These are phyloP conservation scores for Microbotryum lychnidis-dioicae DNA, from an alignment of 1,284 basidiomycete species.

Conservation along the genomic window DNA sequence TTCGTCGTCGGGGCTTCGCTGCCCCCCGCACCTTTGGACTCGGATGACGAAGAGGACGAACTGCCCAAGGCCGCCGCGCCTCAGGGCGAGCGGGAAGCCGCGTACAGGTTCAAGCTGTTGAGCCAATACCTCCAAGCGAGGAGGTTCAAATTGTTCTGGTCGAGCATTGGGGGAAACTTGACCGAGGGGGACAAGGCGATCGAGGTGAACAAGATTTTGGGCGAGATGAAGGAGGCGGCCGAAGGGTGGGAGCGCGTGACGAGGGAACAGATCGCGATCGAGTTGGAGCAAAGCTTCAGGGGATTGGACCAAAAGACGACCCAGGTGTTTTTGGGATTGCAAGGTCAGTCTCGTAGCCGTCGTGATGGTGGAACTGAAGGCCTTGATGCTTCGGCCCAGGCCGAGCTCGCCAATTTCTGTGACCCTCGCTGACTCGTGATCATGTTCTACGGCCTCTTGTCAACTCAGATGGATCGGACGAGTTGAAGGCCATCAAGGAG, in stretches of 20 bases:
- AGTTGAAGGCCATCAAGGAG: conserved; percentile 4
- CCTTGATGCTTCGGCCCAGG: too few relatives aligned
- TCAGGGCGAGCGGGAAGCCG: conserved; percentile 2
- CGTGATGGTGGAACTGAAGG: too few relatives aligned
- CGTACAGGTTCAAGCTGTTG: conserved; percentile 8
- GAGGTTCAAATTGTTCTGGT: conserved; percentile 26
- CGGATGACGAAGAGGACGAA: conserved; percentile 23
- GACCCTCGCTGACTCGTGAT: not conserved
- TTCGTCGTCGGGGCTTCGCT: conserved; percentile 26
- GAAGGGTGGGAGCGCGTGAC: conserved; percentile 7
- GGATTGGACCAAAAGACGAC: conserved; percentile 14
- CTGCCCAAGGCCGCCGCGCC: not conserved
- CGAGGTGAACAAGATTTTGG: not conserved
- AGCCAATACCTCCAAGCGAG: conserved; percentile 14
- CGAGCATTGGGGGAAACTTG: not conserved
- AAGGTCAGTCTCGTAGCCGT: conserved; percentile 7
- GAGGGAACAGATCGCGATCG: conserved; percentile 10
- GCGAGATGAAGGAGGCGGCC: conserved; percentile 1
- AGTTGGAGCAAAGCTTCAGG: conserved; percentile 28
- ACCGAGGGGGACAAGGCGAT: not conserved
- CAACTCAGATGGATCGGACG: not conserved
- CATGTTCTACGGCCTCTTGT: too few relatives aligned
- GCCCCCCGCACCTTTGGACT: conserved; percentile 13
- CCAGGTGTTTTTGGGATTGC: conserved; percentile 18
- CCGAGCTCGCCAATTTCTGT: not conserved